A percentile compares a stretch with the other conserved stretches of the same genome.
These are phyloP conservation scores for Sphagnurus paluster DNA, from an alignment of 1,284 basidiomycete species.

Conservation along the genomic window DNA sequence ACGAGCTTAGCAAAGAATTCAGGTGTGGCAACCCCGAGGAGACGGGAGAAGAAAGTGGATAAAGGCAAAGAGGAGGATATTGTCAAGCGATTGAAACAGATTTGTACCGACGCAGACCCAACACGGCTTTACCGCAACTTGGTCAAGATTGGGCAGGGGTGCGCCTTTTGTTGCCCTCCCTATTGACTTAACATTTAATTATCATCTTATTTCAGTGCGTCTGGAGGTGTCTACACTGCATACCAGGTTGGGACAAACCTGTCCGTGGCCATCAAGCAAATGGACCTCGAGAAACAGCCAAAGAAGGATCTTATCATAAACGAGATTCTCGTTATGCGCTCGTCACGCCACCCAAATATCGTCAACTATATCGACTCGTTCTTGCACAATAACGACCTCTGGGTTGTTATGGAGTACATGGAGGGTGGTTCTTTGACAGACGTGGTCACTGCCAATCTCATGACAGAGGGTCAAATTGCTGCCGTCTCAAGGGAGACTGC, in stretches of 20 bases:
- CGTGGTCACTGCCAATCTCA: constrained; percentile 95
- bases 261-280: constrained; percentile 98
- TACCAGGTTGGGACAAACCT: constrained; percentile 94
- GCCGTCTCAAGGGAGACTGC: constrained; percentile 90
- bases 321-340: constrained; percentile 98
- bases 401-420: constrained; percentile 99
- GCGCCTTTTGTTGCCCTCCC: constrained; percentile 29
- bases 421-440: constrained; percentile 93
- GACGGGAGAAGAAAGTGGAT: constrained; percentile 86
- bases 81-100: constrained; percentile 86
- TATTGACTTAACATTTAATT: not conserved
- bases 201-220: constrained; percentile 61
- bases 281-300: constrained; percentile 99
- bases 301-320: constrained; percentile 99
- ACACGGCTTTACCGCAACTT: constrained; percentile 91
- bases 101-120: constrained; percentile 97
- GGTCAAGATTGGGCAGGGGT: constrained; percentile 98
- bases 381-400: constrained; percentile 95
- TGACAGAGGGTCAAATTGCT: constrained; percentile 95
- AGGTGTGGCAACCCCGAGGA: constrained; percentile 74
- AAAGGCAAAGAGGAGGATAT: constrained; percentile 89
- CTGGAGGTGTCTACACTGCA: constrained; percentile 97
- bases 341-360: constrained; percentile 94
- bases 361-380: constrained; percentile 99
- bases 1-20: constrained; percentile 63